Base-by-base conservation (phyloP, 352 stramenopile genomes). In the Pythium angustatum region DNA sequence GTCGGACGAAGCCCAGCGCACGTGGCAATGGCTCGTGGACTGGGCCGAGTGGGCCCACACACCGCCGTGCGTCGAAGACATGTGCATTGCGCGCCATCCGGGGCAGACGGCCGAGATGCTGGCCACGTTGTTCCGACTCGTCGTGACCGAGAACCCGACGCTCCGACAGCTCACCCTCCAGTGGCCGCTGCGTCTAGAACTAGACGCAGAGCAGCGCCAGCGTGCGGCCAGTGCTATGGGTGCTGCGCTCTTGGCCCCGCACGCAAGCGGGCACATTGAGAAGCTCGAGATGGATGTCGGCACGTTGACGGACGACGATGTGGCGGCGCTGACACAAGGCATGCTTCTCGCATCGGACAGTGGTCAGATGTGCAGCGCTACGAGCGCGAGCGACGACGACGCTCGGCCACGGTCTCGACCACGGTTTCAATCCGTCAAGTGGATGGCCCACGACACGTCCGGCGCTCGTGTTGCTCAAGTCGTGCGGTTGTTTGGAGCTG, bases 1-100 rank as follows among this genome's bases (percentile, higher is more conserved):
- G 11, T 34, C 51, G 4, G 51, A 34, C 15, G 34, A 48, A 17
- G 30, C 33, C 14, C 34, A 58, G 24, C 33, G 19, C 34, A 22
- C 24, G 51, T 58, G 51, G 51, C 51, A 48, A 28, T 58, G 51
- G 51, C 51, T 58, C 8, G 12, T 66, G 21, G 40, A 66, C 58
- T 66, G 58, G 58, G 41, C 28, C 5, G 14, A 53, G 21, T n/a
- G 28, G 8, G 19, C 4, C 21, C 17, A 51, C 26, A 15, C 33
- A 14, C 40, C 50, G 44, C 22, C 38, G 28, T 14, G 12, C 2
- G 28, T 54, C 19, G 40, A 59, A 3, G 12, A 15, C 30, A 27
- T 61, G 28, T 26, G 31, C 9, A 45, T 58, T 14, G 12, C 34
- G 14, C 33, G 22, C 15, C 21, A 17, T 22, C 51, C 51, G 19